Base-by-base conservation (phyloP, 2,329 filamentous ascomycete species). In the Arthrocladium fulminans region DNA sequence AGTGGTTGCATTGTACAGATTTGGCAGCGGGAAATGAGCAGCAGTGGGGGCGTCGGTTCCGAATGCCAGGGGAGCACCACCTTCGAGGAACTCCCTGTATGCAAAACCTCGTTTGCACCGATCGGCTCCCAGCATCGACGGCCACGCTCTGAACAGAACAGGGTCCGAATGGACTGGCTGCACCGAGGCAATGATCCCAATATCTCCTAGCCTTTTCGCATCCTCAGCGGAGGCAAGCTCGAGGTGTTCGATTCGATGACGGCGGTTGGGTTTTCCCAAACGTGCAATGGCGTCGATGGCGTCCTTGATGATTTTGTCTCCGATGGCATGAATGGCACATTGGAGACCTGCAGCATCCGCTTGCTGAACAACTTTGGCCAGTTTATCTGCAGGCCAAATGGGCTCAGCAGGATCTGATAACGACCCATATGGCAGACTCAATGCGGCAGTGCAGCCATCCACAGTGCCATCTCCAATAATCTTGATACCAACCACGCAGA, bases 221-320 rank as follows among this genome's bases (percentile, higher is more conserved):
- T 74, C 72, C 50, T 67, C 65, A 1, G 68, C 66, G 1, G 66
- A 62, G 0, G 69, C 69, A 46, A 75, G 60, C 51, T 75, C 72
- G 9, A 75, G 63, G 59, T 75, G 72, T 54, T 75, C 72, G 51
- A 75, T 73, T 32, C 72, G 63, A 51, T 73, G 72, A 17, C 71
- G 63, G 34, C 66, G 65, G 15, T 63, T 68, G 0, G 71, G 67
- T 2, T 61, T 65, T 19, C 57, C 55, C 19, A 66, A 65, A 30
- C 65, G 49, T n/a, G 68, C 67, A 4, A 75, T 59, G 3, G 65
- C 63, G 46, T 73, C 65, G 54, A 75, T 68, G 10, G 70, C 70
- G 38, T 67, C 66, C 20, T 64, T 63, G 1, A 73, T 63, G 3
- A 71, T 66, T 44, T 57, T 59, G 48, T 75, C 72, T n/a, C 72